Evolutionary conservation across 352 stramenopile species (phyloP).

Genomic region (Phytophthora macrochlamydospora): DNA sequence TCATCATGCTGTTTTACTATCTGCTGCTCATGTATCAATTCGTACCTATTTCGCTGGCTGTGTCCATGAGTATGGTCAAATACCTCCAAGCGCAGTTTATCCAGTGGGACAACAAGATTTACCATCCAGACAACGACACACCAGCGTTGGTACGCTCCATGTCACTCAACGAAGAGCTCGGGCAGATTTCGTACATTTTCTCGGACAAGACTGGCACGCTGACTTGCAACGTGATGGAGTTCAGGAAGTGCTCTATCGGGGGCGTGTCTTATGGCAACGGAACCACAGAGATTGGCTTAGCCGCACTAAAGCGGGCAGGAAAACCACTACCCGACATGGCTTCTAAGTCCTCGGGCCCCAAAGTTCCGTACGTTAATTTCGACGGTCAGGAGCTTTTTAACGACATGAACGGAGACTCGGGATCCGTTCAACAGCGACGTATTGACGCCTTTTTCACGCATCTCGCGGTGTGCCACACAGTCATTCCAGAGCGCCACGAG

Average conservation of each 20-base stretch:
- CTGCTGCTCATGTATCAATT: conserved; percentile 97
- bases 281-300: conserved; percentile 82
- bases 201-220: conserved; percentile 99
- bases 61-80: conserved; percentile 97
- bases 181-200: conserved; percentile 99
- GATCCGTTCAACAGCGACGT: conserved; percentile 46
- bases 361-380: conserved; percentile 80
- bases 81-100: conserved; percentile 95
- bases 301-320: conserved; percentile 63
- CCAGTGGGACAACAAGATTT: conserved; percentile 95
- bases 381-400: conserved; percentile 70
- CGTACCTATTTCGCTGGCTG: conserved; percentile 97
- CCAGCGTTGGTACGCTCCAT: conserved; percentile 92
- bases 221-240: conserved; percentile 99
- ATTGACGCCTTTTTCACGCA: conserved; percentile 87
- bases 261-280: conserved; percentile 89
- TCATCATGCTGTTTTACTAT: conserved; percentile 93
- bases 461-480: conserved; percentile 94
- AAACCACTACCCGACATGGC: conserved; percentile 53
- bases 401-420: conserved; percentile 65
- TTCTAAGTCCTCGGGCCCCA: conserved; percentile 20
- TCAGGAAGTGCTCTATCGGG: conserved; percentile 92
- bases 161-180: conserved; percentile 95
- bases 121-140: conserved; percentile 87
- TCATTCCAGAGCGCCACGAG: conserved; percentile 95